Evolutionary conservation across 2,329 filamentous ascomycete genomes (phyloP).

Genomic region (Cercospora zeae-maydis): DNA sequence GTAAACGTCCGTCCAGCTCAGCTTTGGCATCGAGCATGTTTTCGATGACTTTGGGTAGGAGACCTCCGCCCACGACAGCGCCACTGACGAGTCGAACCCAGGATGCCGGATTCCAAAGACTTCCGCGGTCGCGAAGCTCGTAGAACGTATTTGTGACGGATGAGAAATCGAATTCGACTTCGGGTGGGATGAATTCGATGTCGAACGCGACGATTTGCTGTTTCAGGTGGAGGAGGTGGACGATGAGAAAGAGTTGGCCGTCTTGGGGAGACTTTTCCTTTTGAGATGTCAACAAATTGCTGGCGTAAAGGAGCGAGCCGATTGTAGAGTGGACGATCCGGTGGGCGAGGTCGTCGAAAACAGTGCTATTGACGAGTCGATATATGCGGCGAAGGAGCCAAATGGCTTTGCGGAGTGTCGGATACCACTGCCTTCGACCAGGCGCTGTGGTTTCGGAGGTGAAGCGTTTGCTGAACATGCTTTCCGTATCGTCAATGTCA

Average conservation of each 20-base stretch:
- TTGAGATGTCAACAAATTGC: constrained; percentile 60
- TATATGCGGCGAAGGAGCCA: constrained; percentile 68
- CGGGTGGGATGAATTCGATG: constrained; percentile 70
- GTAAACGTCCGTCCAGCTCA: constrained; percentile 60
- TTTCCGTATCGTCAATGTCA: constrained; percentile 53
- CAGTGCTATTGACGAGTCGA: constrained; percentile 64
- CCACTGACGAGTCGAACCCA: constrained; percentile 57
- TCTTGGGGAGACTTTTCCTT: constrained; percentile 59
- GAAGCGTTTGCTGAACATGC: constrained; percentile 33
- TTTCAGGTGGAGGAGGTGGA: constrained; percentile 90
- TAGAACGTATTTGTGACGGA: constrained; percentile 63
- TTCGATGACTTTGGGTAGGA: constrained; percentile 64
- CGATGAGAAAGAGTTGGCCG: constrained; percentile 86
- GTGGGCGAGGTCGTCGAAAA: constrained; percentile 70
- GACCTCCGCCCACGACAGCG: constrained; percentile 39
- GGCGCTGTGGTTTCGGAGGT: constrained; percentile 13
- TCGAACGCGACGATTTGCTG: constrained; percentile 95
- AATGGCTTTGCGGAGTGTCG: constrained; percentile 63
- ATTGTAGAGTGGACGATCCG: constrained; percentile 90
- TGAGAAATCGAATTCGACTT: constrained; percentile 65
- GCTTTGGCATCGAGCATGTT: constrained; percentile 70
- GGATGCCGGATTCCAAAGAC: constrained; percentile 62
- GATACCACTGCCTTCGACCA: constrained; percentile 53
- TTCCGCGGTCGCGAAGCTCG: constrained; percentile 62
- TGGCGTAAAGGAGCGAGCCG: constrained; percentile 72